Evolutionary conservation across 805 yeast genomes (phyloP).

Genomic region (Torulaspora maleeae): DNA sequence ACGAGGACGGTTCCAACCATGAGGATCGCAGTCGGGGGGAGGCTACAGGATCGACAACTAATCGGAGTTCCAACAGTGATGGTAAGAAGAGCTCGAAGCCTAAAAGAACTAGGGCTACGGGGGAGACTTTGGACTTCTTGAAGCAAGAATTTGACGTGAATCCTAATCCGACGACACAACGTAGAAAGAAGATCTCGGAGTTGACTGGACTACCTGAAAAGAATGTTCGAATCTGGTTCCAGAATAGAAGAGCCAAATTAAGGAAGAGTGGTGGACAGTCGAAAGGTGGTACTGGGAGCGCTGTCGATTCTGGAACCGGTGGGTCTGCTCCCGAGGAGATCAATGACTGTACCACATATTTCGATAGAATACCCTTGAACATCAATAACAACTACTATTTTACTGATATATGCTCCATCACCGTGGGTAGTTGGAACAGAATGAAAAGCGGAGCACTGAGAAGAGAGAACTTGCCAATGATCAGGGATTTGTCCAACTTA

Average conservation of each 20-base stretch:
- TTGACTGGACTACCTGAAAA: conserved; percentile 80
- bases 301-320: conserved; percentile 10
- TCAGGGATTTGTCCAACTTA: conserved; percentile 51
- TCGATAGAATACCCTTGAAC: conserved; percentile 47
- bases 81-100: conserved; percentile 27
- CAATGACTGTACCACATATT: conserved; percentile 21
- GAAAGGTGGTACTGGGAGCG: conserved; percentile 3
- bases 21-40: conserved; percentile 1
- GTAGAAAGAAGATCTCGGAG: conserved; percentile 62
- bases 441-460: conserved; percentile 56
- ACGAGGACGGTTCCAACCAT: conserved; percentile 1
- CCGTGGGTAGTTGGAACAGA: conserved; percentile 80
- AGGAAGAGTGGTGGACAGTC: conserved; percentile 41
- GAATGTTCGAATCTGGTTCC: conserved; percentile 91
- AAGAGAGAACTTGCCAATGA: conserved; percentile 35
- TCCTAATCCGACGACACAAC: conserved; percentile 71
- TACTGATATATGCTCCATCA: conserved; percentile 60
- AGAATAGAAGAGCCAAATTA: conserved; percentile 76
- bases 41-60: conserved; percentile 7
- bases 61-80: conserved; percentile 7
- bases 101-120: conserved; percentile 70
- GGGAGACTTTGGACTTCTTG: conserved; percentile 67
- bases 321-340: conserved; percentile 9
- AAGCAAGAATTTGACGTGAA: conserved; percentile 65
- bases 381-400: conserved; percentile 64